A percentile compares a stretch with the other conserved stretches of the same genome.
Conservation (phyloP, 306 rosid species). For the Prunus fruticosa region DNA sequence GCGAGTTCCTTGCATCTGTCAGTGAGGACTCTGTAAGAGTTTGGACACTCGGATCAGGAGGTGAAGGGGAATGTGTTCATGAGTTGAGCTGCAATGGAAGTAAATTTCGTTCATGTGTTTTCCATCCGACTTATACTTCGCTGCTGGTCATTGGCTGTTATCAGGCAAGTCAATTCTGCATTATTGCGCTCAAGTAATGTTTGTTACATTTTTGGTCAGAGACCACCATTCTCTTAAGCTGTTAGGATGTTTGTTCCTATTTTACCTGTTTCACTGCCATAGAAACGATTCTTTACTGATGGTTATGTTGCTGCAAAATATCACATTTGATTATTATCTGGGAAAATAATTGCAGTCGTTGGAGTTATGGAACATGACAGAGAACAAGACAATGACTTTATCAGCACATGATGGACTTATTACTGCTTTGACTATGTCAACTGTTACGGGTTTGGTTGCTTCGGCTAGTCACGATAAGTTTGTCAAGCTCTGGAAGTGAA, state of each 20-base stretch:
- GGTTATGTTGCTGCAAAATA: neutral
- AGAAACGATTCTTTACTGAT: neutral
- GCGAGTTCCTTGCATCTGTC: conserved; percentile 86
- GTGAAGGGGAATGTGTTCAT: conserved; percentile 79
- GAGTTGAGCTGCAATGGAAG: conserved; percentile 83
- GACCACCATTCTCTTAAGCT: neutral
- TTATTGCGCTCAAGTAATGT: neutral
- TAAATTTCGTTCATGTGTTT: conserved; percentile 81
- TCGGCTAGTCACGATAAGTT: conserved; percentile 91
- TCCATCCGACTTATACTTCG: conserved; percentile 81
- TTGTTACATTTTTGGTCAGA: neutral
- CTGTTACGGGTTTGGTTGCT: conserved; percentile 76
- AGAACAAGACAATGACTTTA: conserved; percentile 86
- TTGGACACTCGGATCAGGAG: conserved; percentile 79
- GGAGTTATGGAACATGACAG: conserved; percentile 94
- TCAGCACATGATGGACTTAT: conserved; percentile 91
- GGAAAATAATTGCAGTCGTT: conserved; percentile 54
- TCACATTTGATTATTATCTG: neutral
- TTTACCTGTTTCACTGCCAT: neutral
- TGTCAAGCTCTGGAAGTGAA: conserved; percentile 88
- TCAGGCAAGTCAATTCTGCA: conserved; percentile 58
- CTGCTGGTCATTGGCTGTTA: conserved; percentile 90
- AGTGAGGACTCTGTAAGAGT: conserved; percentile 96
- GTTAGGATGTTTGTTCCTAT: neutral
- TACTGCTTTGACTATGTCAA: conserved; percentile 72